Evolutionary conservation across 345 rosid genomes (phyloP), one percentile per base, ranked within the genome.

Genomic region (Brassica cretica): DNA sequence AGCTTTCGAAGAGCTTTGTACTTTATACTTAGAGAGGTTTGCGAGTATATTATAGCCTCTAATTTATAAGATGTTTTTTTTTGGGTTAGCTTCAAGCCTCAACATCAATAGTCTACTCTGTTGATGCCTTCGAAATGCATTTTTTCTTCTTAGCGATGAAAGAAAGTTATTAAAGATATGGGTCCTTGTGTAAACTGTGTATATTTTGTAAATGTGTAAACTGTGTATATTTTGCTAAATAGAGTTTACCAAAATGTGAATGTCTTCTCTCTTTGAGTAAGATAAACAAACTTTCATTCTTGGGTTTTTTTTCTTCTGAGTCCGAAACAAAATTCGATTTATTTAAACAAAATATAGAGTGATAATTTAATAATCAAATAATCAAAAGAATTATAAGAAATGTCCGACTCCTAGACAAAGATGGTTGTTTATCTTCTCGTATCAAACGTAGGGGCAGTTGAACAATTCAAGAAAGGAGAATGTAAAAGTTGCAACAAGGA

Each of bases 381-480:
- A 65, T 19, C 56, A 55, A 60, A 15, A 24, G 64, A 66, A 33
- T 53, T 37, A 35, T 35, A 51, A 55, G 18, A 25, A n/a, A 6
- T 6, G 66, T 24, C 56, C 11, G 6, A 37, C 24, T 74, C 39
- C 11, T 55, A 3, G 39, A 58, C 14, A 39, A 29, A 76, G 49
- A 68, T 59, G 33, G 25, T 71, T 55, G 81, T 77, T 71, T 71
- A 77, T 71, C 76, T 71, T 64, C 80, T 49, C 66, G 81, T 71
- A 71, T 64, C 80, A 53, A 70, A 71, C 72, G 66, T 29, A 39
- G 72, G 5, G 66, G 67, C 66, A 77, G 81, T 65, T 71, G 76
- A 71, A 56, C 76, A 27, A 70, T 62, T 70, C 70, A 33, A 62
- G 69, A 29, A 46, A 49, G 41, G 74, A 33, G 53, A 61, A 32